These are phyloP conservation scores for Zygoascus sp. DNA, from an alignment of 1,139 yeast genomes.

Conservation along the genomic window DNA sequence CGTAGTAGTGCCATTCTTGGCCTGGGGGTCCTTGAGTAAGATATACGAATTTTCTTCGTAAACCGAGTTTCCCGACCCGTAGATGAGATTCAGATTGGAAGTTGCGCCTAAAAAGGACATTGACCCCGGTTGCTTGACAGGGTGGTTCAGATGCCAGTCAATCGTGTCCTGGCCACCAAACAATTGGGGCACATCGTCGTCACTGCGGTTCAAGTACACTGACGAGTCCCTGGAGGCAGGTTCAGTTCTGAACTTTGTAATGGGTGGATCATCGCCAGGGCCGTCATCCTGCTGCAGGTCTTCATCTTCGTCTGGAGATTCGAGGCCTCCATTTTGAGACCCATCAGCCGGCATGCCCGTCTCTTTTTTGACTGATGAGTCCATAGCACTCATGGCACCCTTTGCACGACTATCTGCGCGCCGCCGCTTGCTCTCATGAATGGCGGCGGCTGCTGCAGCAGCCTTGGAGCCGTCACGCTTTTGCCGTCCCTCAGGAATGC, in stretches of 20 bases:
- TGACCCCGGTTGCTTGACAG: slow-evolving; percentile 26
- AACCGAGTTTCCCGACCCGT: slow-evolving; percentile 30
- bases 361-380: slow-evolving; percentile 6
- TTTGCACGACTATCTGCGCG: not conserved
- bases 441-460: slow-evolving; percentile 2
- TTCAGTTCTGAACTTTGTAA: not conserved
- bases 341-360: slow-evolving; percentile 3
- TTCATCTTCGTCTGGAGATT: not conserved
- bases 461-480: slow-evolving; percentile 31
- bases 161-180: slow-evolving; percentile 14
- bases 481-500: slow-evolving; percentile 52
- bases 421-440: not conserved
- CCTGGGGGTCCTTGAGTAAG: slow-evolving; percentile 31
- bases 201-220: slow-evolving; percentile 1
- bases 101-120: slow-evolving; percentile 34
- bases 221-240: not conserved
- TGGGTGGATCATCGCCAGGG: not conserved
- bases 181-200: not conserved
- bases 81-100: slow-evolving; percentile 33
- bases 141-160: slow-evolving; percentile 20
- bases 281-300: not conserved
- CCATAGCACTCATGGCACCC: not conserved
- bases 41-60: slow-evolving; percentile 34
- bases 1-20: slow-evolving; percentile 16
- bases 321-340: not conserved